phyloP scores from a whole-genome alignment of 176 grass and related monocot genomes.

The Bolboschoenus planiculmis region DNA sequence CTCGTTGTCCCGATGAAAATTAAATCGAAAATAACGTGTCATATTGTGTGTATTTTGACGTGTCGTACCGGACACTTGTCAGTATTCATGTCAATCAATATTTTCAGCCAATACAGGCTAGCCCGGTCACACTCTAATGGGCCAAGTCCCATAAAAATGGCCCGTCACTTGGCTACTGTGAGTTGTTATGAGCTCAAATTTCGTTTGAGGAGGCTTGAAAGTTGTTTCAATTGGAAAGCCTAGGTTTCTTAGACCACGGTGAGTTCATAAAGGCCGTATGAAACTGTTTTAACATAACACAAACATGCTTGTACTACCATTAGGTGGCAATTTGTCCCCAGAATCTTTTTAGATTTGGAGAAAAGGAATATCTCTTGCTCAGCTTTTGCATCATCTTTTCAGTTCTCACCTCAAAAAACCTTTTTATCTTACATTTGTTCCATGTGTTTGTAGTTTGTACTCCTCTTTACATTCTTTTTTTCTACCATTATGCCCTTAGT shows the following conservation, averaged over 20 bases:
- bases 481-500: background rate
- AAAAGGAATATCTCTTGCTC: background rate
- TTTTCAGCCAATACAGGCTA: background rate
- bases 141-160: background rate
- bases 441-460: background rate
- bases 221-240: background rate
- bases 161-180: too few relatives aligned
- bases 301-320: background rate
- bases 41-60: background rate
- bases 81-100: background rate
- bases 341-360: background rate
- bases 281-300: background rate
- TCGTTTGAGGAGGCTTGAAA: too few relatives aligned
- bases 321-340: background rate
- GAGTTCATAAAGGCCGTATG: background rate
- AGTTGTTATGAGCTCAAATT: too few relatives aligned
- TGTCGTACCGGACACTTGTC: background rate
- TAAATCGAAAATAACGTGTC: background rate
- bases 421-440: background rate
- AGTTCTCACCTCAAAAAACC: background rate
- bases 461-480: background rate
- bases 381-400: constrained; percentile 10
- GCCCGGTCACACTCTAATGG: background rate
- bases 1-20: background rate
- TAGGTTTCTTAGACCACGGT: too few relatives aligned